phyloP scores from a whole-genome alignment of 1,284 basidiomycete species.

The Microbotryum lychnidis-dioicae region DNA sequence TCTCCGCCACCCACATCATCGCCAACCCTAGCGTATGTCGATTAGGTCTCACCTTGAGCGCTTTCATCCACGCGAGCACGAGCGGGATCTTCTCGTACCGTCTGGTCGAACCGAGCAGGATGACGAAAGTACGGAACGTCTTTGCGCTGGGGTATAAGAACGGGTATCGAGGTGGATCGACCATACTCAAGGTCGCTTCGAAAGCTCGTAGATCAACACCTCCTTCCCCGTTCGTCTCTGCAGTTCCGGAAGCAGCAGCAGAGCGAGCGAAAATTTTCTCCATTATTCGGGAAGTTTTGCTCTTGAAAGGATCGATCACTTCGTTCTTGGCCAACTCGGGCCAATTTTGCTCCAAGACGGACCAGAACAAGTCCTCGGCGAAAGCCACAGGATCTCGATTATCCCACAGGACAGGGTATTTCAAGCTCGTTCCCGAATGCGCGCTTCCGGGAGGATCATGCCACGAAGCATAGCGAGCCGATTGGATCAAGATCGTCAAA shows the following conservation, averaged over 20 bases:
- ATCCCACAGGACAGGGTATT: slow-evolving; percentile 33
- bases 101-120: slow-evolving; percentile 52
- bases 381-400: slow-evolving; percentile 1
- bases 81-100: slow-evolving; percentile 56
- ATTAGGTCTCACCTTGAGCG: slow-evolving; percentile 50
- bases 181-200: slow-evolving; percentile 14
- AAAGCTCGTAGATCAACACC: slow-evolving; percentile 2
- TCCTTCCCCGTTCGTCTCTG: no score
- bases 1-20: slow-evolving; percentile 62
- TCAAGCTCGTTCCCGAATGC: slow-evolving; percentile 35
- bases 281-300: background rate
- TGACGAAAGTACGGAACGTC: slow-evolving; percentile 56
- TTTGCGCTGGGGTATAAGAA: slow-evolving; percentile 48
- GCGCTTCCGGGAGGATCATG: slow-evolving; percentile 31
- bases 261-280: background rate
- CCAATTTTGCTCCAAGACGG: slow-evolving; percentile 6
- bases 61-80: slow-evolving; percentile 69
- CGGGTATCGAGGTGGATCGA: slow-evolving; percentile 35
- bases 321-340: background rate
- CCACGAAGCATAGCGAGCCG: slow-evolving; percentile 37
- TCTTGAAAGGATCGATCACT: background rate
- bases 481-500: slow-evolving; percentile 54
- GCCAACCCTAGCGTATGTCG: slow-evolving; percentile 54
- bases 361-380: slow-evolving; percentile 10
- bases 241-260: background rate